Evolutionary conservation across 164 flowering plant species (phyloP), one percentile per base, ranked within the genome.

Genomic region (Tinospora cordifolia): DNA sequence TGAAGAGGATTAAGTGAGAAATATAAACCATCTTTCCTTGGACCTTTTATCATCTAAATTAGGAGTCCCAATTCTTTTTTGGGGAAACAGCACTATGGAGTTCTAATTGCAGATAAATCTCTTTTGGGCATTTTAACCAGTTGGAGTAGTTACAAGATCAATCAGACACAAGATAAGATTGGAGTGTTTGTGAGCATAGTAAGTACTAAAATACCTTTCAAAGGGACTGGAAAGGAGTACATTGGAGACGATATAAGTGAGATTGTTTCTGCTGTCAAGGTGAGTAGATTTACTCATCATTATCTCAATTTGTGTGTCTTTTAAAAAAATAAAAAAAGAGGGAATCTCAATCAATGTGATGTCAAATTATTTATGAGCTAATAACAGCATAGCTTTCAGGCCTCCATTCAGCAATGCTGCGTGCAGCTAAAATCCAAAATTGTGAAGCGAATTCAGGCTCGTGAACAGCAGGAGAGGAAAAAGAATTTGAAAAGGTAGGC

Each of bases 161-260:
- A 92, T 77, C 99, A 94, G 77, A 76, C 84, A 57, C 99, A 95
- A 77, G 99, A 95, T 69, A 95, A 89, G 79, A 87, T 95, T 70
- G 98, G 99, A 51, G 97, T 92, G 36, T 92, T 92, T 83, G 97
- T 94, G 75, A 94, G 98, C 85, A 86, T 92, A 71, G 99, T 94
- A 3, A 94, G 99, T 82, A 92, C 99, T 65, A 94, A 94, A 81
- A 94, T 94, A 63, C 99, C 99, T 54, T 94, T 94, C 71, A 94
- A 94, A 82, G 99, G 99, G 57, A 92, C 97, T 47, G 98, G 99
- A 25, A 94, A 92, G 79, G 99, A 94, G 79, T 94, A 94, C 72
- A 94, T 94, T 83, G 99, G 99, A 71, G 99, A 92, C 84, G 97
- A 94, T 76, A 94, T 92, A 65, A 88, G 78, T 75, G 99, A 94